Evolutionary conservation across 768 basidiomycete species (phyloP), one percentile per base, ranked within the genome.

Genomic region (Leucocoprinus leucothites): DNA sequence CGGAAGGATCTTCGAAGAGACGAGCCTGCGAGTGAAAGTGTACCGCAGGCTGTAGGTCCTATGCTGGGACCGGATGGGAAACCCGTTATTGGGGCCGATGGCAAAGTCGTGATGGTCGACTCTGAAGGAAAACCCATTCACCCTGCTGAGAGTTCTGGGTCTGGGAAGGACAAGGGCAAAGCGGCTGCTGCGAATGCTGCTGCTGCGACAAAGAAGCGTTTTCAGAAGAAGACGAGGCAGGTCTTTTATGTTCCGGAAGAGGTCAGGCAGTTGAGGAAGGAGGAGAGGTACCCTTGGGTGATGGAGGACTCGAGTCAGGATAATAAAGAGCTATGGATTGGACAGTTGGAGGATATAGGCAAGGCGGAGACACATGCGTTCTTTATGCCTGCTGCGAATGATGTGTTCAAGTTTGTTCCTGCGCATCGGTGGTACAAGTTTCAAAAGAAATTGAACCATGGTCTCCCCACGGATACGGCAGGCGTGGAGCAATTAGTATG

Each of bases 361-460:
- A 90, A 82, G 71, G 77, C 82, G 22, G 82, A 83, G 63, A 87
- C 85, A 7, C 83, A 89, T 60, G 90, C 84, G 5, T 85, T 93
- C 71, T 88, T 94, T 70, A 89, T 92, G 84, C 88, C 89, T 31
- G 84, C 86, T 14, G 84, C 85, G 53, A 84, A 85, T 63, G 84
- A 91, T 56, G 78, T 86, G 36, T 94, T 95, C 78, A 86, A 90
- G 65, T 92, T 94, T 69, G 87, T 95, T 9, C 87, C 91, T 13
- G 84, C 90, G 4, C 84, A 91, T 66, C 80, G 92, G 42, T 94
- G 90, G 89, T 95, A 94, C 77, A 92, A 91, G 69, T 94, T 94
- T 66, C 90, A 90, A 71, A 92, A 91, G 76, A 85, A 85, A 61
- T 79, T 89, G 41, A 87, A 85, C 63, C 84, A 91, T 63, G 79